These are phyloP conservation scores for Ceratobasidium sp. DNA, from an alignment of 1,284 basidiomycete genomes.

Conservation along the genomic window DNA sequence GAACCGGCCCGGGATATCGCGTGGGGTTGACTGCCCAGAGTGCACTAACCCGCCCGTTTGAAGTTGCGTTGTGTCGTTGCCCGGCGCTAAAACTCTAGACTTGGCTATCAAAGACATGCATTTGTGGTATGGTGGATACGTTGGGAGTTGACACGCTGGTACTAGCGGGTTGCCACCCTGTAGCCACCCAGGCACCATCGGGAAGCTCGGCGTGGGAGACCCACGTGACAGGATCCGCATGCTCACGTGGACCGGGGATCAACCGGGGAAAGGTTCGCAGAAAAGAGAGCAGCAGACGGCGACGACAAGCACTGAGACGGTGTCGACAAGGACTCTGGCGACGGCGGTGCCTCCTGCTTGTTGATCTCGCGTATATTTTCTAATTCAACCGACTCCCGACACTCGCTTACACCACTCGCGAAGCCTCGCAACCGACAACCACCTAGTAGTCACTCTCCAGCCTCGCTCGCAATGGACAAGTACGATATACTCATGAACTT, in stretches of 20 bases:
- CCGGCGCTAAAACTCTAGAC: no score
- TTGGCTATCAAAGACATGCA: no score
- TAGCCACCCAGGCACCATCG: slow-evolving; percentile 1
- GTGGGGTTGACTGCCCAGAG: no score
- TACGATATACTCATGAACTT: slow-evolving; percentile 36
- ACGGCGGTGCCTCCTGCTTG: neutral
- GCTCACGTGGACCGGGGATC: slow-evolving; percentile 30
- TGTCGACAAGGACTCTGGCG: neutral
- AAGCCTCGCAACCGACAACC: slow-evolving; percentile 39
- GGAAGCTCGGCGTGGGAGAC: slow-evolving; percentile 2
- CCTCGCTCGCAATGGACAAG: slow-evolving; percentile 32
- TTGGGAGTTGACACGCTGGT: no score
- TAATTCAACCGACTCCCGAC: slow-evolving; percentile 23
- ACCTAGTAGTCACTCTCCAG: neutral
- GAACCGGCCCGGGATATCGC: no score
- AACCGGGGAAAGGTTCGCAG: slow-evolving; percentile 11
- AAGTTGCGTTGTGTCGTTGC: no score
- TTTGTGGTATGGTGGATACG: no score
- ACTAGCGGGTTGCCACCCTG: neutral
- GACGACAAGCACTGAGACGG: slow-evolving; percentile 27
- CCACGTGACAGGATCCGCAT: slow-evolving; percentile 35
- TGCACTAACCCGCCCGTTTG: no score
- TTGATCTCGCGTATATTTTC: neutral
- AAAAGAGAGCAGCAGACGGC: slow-evolving; percentile 1
- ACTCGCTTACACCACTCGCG: slow-evolving; percentile 44